These are phyloP conservation scores for Calendula officinalis DNA, from an alignment of 129 eudicot genomes.

Conservation along the genomic window DNA sequence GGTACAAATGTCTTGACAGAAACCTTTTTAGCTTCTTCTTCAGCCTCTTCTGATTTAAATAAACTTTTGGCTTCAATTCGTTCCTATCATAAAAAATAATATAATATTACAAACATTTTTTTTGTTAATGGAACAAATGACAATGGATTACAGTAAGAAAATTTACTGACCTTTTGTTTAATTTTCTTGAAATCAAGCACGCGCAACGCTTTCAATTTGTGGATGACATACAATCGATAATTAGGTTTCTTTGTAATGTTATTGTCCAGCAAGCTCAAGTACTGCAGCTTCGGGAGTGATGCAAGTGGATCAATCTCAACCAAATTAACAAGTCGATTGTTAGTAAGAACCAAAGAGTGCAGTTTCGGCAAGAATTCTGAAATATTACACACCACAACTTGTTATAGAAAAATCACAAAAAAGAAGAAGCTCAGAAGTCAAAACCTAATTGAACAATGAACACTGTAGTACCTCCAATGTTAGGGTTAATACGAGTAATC, in stretches of 20 bases:
- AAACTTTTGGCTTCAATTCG: slow-evolving; percentile 72
- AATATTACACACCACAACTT: slow-evolving; percentile 30
- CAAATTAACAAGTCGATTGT: slow-evolving; percentile 90
- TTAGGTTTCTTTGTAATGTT: slow-evolving; percentile 88
- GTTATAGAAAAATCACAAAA: slow-evolving; percentile 32
- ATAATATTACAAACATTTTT: slow-evolving; percentile 11
- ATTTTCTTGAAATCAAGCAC: slow-evolving; percentile 93
- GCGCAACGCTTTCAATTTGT: slow-evolving; percentile 76
- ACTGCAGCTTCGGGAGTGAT: slow-evolving; percentile 83
- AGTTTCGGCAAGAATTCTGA: slow-evolving; percentile 97
- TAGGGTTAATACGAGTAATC: slow-evolving; percentile 87
- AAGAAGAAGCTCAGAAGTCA: slow-evolving; percentile 13
- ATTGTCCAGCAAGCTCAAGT: slow-evolving; percentile 85
- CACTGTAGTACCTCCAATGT: slow-evolving; percentile 65
- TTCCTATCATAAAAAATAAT: slow-evolving; percentile 47
- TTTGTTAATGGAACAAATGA: neutral
- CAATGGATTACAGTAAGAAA: neutral
- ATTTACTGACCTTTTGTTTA: slow-evolving; percentile 73
- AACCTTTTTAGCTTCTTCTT: slow-evolving; percentile 72
- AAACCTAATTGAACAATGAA: neutral
- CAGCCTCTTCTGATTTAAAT: slow-evolving; percentile 91
- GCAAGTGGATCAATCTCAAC: slow-evolving; percentile 97
- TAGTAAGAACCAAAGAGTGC: slow-evolving; percentile 92
- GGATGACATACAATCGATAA: slow-evolving; percentile 91
- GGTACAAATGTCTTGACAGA: slow-evolving; percentile 79